A percentile compares a stretch with the other conserved stretches of the same genome.
phyloP scores from a whole-genome alignment of 176 grass and related monocot species.

The Alloteropsis semialata region DNA sequence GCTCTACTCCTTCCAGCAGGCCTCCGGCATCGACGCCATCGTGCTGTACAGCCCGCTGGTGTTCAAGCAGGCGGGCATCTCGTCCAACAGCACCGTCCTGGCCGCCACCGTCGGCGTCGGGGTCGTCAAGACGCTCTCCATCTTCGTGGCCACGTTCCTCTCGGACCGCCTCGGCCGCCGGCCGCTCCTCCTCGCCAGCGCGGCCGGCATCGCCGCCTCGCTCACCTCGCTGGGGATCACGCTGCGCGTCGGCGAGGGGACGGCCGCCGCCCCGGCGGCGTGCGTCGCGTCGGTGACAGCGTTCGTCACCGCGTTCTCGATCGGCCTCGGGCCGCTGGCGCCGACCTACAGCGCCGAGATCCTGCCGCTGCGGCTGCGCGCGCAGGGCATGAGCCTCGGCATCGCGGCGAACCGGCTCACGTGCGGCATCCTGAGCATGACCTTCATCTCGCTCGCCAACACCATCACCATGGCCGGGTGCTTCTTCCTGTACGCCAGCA shows the following conservation, averaged over 20 bases:
- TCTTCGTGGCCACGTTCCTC: slow-evolving; percentile 39
- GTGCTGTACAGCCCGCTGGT: slow-evolving; percentile 44
- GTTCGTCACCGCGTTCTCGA: not conserved
- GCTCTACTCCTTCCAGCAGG: slow-evolving; percentile 44
- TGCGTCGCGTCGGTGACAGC: not conserved
- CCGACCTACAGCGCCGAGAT: not conserved
- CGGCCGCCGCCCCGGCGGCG: slow-evolving; percentile 11
- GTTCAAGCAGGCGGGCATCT: slow-evolving; percentile 33
- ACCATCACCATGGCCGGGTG: not conserved
- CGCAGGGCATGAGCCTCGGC: not conserved
- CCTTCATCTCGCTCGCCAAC: not conserved
- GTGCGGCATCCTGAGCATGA: not conserved
- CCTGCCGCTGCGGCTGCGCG: slow-evolving; percentile 4
- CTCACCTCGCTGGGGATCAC: slow-evolving; percentile 7
- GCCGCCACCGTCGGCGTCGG: slow-evolving; percentile 37
- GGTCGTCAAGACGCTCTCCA: slow-evolving; percentile 24
- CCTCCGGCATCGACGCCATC: slow-evolving; percentile 33
- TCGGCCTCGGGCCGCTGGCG: not conserved
- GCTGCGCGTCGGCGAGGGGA: not conserved
- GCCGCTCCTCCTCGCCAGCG: slow-evolving; percentile 32
- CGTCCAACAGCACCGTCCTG: slow-evolving; percentile 12
- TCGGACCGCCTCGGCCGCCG: slow-evolving; percentile 38
- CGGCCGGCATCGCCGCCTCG: slow-evolving; percentile 18
- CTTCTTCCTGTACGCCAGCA: not conserved
- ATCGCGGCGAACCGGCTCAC: not conserved